Base-by-base conservation (phyloP, 257 asterid genomes). In the Petunia secreta region DNA sequence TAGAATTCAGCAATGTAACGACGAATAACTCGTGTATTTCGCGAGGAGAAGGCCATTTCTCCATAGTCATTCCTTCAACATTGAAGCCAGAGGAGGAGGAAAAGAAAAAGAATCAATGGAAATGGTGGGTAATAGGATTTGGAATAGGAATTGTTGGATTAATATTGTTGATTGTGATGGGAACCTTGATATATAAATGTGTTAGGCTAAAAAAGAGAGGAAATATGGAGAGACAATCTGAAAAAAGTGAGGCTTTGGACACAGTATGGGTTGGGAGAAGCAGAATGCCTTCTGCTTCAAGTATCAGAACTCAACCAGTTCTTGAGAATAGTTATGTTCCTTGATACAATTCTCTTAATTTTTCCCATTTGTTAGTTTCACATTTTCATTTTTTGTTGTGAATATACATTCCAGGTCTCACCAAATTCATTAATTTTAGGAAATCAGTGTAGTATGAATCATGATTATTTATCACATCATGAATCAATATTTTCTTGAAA, bases 271-370 rank as follows among this genome's bases (percentile, higher is more conserved):
- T 95, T 86, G 97, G 98, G 13, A 76, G 79, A 14, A 93, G 97
- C 82, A 93, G 90, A 89, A 88, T 95, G 98, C 95, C 94, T 67
- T 39, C 87, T 9, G 99, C 97, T 81, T 78, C 93, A 64, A 90
- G 88, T 80, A 89, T 91, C 81, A 92, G 98, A 85, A 95, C 98
- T 43, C 92, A 87, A 78, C 98, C 99, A 39, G 86, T 66, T 79
- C 88, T 95, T 87, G 99, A 93, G 78, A 84, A 78, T 81, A 87
- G 80, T 39, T 90, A 90, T 80, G 75, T 87, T 50, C 97, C 97
- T 80, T 92, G 81, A 88, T 69, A 46, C 43, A 9, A 4, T 69
- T 55, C 41, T 80, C 14, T 3, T 14, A 37, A 43, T 52, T 58
- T 39, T 68, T 38, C 55, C 57, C 4, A 9, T 58, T 16, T 62